Base-by-base conservation (phyloP, 192 early-diverging fungal species). In the Oehlia diaphana region DNA sequence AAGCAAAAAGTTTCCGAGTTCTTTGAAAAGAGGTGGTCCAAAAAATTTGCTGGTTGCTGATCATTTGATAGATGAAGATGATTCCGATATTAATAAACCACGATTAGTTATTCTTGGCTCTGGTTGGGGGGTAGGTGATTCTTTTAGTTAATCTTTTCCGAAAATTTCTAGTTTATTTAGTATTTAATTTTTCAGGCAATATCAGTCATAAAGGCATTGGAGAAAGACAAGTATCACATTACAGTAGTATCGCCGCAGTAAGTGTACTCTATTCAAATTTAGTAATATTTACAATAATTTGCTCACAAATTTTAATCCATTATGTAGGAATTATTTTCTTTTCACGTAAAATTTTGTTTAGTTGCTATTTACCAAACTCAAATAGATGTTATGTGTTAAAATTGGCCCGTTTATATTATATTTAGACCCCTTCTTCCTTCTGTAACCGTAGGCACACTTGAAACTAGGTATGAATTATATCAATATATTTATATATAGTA, bases 391-490 rank as follows among this genome's bases (percentile, higher is more conserved):
- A 16, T 49, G 47, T 33, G 39, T 6, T 37, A 70, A 23, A 37
- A 50, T 16, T 47, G 16, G 2, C 39, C 23, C 44, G 0, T 47
- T 44, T 82, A 74, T 7, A 74, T 62, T 35, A 84, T 71, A 33
- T 81, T 85, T 63, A 67, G 81, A 8, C 82, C 83, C 8, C 47
- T 86, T 31, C 58, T 88, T 31, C 84, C 84, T 3, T 82, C 82
- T 44, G 82, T 86, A 13, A 88, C 86, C 4, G 89, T 90, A 9
- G 89, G 89, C 8, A 90, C 89, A 28, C 81, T 90, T 8, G 89
- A 90, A 71, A 67, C 88, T 64, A 87, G 89, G 89, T 88, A 84
- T 78, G 65, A 47, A 47, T 47, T 42, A 7, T 5, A 47, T 47
- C 12, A 12, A 47, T 12, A 10, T 12, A 47, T 10, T 42, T 6